Conservation (phyloP, 345 rosid species). For the Citrus hindsii region DNA sequence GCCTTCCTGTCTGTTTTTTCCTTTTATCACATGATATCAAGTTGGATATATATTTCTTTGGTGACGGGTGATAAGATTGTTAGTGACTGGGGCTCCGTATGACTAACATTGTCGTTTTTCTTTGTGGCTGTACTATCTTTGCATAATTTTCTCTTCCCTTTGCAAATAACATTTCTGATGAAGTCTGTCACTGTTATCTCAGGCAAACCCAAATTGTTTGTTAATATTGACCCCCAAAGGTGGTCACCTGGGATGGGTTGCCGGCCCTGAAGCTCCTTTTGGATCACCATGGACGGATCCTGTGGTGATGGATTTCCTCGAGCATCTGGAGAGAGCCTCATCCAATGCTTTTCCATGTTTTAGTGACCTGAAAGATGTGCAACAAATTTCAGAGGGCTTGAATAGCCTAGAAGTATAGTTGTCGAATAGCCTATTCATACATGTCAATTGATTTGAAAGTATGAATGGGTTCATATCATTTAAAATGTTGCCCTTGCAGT, state of each 20-base stretch:
- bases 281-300: slow-evolving; percentile 94
- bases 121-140: background rate
- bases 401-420: slow-evolving; percentile 30
- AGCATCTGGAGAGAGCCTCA: slow-evolving; percentile 46
- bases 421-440: background rate
- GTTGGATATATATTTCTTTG: too few relatives aligned
- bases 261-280: slow-evolving; percentile 62
- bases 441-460: background rate
- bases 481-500: too few relatives aligned
- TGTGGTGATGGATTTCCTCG: slow-evolving; percentile 77
- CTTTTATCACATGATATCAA: too few relatives aligned
- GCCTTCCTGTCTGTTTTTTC: background rate
- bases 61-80: too few relatives aligned
- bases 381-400: slow-evolving; percentile 18
- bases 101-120: background rate
- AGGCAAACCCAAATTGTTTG: slow-evolving; percentile 82
- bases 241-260: slow-evolving; percentile 93
- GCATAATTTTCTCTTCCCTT: background rate
- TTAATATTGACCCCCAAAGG: slow-evolving; percentile 84
- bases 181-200: slow-evolving; percentile 1
- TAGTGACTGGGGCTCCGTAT: background rate
- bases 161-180: too few relatives aligned
- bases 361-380: slow-evolving; percentile 5
- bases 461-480: too few relatives aligned
- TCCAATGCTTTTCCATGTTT: slow-evolving; percentile 7